A percentile compares a stretch with the other conserved stretches of the same genome.
These are phyloP conservation scores for Oryza meridionalis DNA, from an alignment of 176 grass and related monocot genomes.

Conservation along the genomic window DNA sequence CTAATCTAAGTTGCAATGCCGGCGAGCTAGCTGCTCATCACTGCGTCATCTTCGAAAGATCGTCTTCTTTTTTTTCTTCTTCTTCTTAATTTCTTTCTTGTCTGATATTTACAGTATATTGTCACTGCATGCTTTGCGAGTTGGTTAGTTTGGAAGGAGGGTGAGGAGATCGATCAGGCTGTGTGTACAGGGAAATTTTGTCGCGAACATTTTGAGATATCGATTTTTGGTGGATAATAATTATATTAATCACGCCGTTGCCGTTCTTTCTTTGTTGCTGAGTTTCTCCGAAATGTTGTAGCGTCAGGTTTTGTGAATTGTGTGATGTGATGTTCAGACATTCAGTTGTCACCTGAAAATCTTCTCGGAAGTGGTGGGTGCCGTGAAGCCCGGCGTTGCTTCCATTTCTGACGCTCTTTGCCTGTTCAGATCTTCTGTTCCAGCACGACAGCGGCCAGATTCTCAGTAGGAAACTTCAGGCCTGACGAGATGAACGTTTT, in stretches of 20 bases:
- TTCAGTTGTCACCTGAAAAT: no score
- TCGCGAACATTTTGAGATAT: slow-evolving; percentile 5
- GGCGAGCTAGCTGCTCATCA: background rate
- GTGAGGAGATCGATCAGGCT: background rate
- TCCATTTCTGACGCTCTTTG: background rate
- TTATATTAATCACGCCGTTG: slow-evolving; percentile 25
- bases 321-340: background rate
- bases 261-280: slow-evolving; percentile 28
- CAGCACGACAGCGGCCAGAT: background rate
- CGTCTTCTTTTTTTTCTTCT: background rate
- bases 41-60: background rate
- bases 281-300: background rate
- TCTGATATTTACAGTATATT: background rate
- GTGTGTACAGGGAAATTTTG: slow-evolving; percentile 43
- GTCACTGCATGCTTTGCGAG: background rate
- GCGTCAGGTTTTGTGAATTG: background rate
- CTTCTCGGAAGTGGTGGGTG: background rate
- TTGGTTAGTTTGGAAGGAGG: no score
- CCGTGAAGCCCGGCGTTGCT: background rate
- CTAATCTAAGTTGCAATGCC: background rate
- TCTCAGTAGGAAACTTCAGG: background rate
- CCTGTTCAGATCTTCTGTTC: background rate
- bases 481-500: background rate
- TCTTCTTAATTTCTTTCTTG: background rate
- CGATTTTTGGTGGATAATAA: slow-evolving; percentile 23